Evolutionary conservation across 306 rosid species (phyloP), one percentile per base, ranked within the genome.

Genomic region (Medicago truncatula): DNA sequence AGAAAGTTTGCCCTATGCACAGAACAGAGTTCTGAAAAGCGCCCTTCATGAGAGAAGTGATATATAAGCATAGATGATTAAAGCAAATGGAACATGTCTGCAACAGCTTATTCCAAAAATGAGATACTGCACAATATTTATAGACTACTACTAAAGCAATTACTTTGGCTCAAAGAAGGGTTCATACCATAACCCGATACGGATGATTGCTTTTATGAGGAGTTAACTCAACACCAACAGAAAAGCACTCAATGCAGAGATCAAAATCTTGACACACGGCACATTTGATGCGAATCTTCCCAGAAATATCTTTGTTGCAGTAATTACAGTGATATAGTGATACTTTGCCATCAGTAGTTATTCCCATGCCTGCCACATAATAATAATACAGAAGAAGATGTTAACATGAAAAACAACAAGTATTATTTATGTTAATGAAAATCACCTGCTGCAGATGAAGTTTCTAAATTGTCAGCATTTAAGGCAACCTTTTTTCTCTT

Each of bases 301-400:
- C 92, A 0, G 98, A 90, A 81, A 94, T 92, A 79, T 94, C 98
- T 84, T 92, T 91, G 88, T 88, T 82, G 89, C 98, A 94, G 77
- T 91, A 94, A 80, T 94, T 94, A 81, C 97, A 94, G 80, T 92
- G 98, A 84, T 94, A 89, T 65, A 86, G 83, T 61, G 96, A 92
- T 73, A 74, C 81, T 77, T 91, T 92, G 41, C 89, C 96, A 46
- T 90, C 90, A 81, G 83, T 70, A 81, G 83, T 70, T 60, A 89
- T 54, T 66, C 88, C 96, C 75, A 67, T 89, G 82, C 93, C 98
- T 94, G 56, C 67, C 78, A 77, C 71, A 74, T 18, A 56, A 77
- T 18, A 56, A 47, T 7, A 52, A 70, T 58, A 77, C 15, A 23
- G 2, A 1, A 38, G 14, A 60, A 73, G 20, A 68, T 25, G 46